phyloP scores from a whole-genome alignment of 1,139 yeast species.

The Geotrichum cucujoidarum region DNA sequence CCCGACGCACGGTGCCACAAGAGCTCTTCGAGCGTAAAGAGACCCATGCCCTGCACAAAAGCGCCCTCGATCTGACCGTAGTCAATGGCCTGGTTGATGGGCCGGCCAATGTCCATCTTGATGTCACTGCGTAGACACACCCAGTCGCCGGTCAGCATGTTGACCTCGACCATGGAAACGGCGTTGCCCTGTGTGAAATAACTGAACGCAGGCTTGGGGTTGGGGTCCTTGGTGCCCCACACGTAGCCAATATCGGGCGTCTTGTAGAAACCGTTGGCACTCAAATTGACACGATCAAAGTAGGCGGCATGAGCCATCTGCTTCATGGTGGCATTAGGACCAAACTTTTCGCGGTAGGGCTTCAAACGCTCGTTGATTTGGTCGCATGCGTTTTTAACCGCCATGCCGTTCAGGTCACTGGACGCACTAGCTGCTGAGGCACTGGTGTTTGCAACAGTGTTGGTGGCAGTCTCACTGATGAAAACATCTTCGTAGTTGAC shows the following conservation, averaged over 20 bases:
- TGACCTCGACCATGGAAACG: slow-evolving; percentile 41
- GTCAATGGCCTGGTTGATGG: slow-evolving; percentile 45
- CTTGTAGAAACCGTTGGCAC: slow-evolving; percentile 47
- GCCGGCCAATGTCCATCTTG: slow-evolving; percentile 46
- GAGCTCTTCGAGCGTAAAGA: slow-evolving; percentile 45
- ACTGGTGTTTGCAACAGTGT: slow-evolving; percentile 44
- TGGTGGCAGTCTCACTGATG: slow-evolving; percentile 44
- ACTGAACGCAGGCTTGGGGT: slow-evolving; percentile 41
- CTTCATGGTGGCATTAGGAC: slow-evolving; percentile 38
- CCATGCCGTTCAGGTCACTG: slow-evolving; percentile 45
- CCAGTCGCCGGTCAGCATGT: slow-evolving; percentile 47
- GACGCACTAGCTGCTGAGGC: slow-evolving; percentile 48
- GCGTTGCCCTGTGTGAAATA: slow-evolving; percentile 46
- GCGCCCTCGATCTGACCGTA: slow-evolving; percentile 49
- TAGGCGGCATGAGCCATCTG: slow-evolving; percentile 41
- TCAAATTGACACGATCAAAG: slow-evolving; percentile 41
- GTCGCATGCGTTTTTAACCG: slow-evolving; percentile 44
- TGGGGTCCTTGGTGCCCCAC: slow-evolving; percentile 35
- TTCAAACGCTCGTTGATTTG: slow-evolving; percentile 40
- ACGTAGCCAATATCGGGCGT: slow-evolving; percentile 46
- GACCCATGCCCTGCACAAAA: slow-evolving; percentile 46
- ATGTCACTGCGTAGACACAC: slow-evolving; percentile 40
- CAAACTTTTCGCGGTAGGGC: slow-evolving; percentile 39
- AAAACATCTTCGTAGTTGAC: slow-evolving; percentile 41
- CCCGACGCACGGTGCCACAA: slow-evolving; percentile 43